phyloP scores from a whole-genome alignment of 2,329 filamentous ascomycete species.

The Emmonsia crescens region DNA sequence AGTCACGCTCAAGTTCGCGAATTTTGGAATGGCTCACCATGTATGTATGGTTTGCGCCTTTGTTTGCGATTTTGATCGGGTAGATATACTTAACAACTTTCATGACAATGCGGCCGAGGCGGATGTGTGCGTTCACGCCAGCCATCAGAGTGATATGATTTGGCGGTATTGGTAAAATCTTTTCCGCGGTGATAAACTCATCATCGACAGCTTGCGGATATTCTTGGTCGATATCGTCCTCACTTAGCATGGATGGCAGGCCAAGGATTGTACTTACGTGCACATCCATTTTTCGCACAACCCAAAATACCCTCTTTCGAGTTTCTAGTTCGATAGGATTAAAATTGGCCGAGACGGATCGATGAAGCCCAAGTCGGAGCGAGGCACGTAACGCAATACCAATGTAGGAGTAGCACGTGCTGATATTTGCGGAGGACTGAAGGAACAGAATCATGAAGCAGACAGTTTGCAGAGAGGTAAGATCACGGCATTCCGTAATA shows the following conservation, averaged over 20 bases:
- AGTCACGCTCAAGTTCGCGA: constrained; percentile 52
- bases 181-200: constrained; percentile 36
- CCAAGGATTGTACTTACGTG: constrained; percentile 41
- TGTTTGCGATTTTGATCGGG: constrained; percentile 44
- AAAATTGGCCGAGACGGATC: constrained; percentile 56
- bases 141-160: constrained; percentile 47
- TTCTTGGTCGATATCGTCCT: constrained; percentile 42
- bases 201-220: constrained; percentile 37
- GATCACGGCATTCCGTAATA: constrained; percentile 55
- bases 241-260: constrained; percentile 39
- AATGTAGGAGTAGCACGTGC: constrained; percentile 69
- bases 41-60: constrained; percentile 44
- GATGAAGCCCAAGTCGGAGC: constrained; percentile 67
- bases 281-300: constrained; percentile 40
- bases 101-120: constrained; percentile 45
- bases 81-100: constrained; percentile 56
- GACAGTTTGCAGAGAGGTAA: constrained; percentile 63
- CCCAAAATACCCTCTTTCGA: constrained; percentile 53
- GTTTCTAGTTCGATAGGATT: constrained; percentile 64
- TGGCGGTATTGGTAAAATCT: constrained; percentile 44
- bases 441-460: constrained; percentile 73
- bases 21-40: constrained; percentile 54
- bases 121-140: constrained; percentile 50
- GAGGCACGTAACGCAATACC: constrained; percentile 66
- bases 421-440: constrained; percentile 67